Percentiles rank a stretch among this genome's conserved stretches.
Conservation (phyloP, 2,329 filamentous ascomycete genomes). For the Pyrenophora graminea region DNA sequence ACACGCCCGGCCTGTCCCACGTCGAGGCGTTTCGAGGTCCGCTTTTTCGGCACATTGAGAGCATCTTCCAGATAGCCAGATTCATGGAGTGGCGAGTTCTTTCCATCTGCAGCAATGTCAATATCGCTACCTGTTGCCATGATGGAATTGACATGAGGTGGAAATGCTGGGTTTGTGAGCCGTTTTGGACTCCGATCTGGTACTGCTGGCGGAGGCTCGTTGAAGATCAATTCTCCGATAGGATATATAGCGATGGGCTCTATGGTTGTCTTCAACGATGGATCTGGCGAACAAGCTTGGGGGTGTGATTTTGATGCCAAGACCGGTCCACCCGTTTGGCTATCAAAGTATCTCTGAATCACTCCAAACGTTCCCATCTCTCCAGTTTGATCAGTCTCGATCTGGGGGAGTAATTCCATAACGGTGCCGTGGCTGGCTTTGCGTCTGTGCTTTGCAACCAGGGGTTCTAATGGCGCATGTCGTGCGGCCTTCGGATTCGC, state of each 20-base stretch:
- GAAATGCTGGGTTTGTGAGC: constrained; percentile 24
- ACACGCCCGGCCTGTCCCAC: constrained; percentile 22
- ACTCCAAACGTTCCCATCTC: constrained; percentile 34
- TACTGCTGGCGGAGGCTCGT: constrained; percentile 25
- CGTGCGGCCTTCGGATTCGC: constrained; percentile 11
- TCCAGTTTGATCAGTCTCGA: constrained; percentile 27
- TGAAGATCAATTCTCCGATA: constrained; percentile 20
- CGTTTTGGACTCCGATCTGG: constrained; percentile 33
- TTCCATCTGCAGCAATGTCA: constrained; percentile 25
- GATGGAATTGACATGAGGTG: constrained; percentile 14
- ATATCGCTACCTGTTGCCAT: constrained; percentile 30
- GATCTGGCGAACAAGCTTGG: constrained; percentile 17
- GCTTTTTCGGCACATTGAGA: constrained; percentile 17
- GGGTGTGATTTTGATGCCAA: constrained; percentile 12
- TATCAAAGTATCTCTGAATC: constrained; percentile 39
- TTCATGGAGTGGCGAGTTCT: constrained; percentile 30
- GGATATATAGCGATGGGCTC: constrained; percentile 22
- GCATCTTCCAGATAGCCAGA: constrained; percentile 11
- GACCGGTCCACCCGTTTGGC: constrained; percentile 23
- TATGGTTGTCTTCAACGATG: constrained; percentile 6
- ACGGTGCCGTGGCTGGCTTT: constrained; percentile 25
- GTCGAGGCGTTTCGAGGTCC: constrained; percentile 3
- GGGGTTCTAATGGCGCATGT: constrained; percentile 35
- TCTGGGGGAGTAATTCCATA: constrained; percentile 26
- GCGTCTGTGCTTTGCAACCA: constrained; percentile 31